Percentiles rank a stretch among this genome's conserved stretches.
Evolutionary conservation across 371 early-diverging fungal species (phyloP).

Genomic region (Spraguea lophii): DNA sequence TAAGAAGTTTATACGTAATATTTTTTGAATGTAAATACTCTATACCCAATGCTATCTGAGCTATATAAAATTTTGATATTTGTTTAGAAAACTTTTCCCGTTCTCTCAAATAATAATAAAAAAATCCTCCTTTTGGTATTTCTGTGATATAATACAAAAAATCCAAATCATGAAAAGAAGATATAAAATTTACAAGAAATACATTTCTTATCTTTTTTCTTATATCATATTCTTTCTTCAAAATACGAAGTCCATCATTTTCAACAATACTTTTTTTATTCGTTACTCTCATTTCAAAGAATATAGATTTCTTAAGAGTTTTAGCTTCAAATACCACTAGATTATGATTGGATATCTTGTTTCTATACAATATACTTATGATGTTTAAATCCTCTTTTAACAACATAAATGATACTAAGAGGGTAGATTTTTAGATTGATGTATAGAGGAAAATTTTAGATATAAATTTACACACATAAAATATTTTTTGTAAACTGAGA

Average conservation of each 20-base stretch:
- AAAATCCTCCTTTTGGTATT: constrained; percentile 13
- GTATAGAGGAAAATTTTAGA: too few species aligned
- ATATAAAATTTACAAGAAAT: constrained; percentile 28
- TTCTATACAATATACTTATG: too few species aligned
- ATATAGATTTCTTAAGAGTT: too few species aligned
- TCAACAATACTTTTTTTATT: constrained; percentile 25
- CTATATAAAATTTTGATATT: constrained; percentile 68
- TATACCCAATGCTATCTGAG: constrained; percentile 70
- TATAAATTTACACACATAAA: too few species aligned
- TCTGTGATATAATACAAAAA: constrained; percentile 29
- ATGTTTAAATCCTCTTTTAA: too few species aligned
- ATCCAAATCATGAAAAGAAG: constrained; percentile 35
- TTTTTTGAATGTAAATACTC: constrained; percentile 70
- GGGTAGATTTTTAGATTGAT: too few species aligned
- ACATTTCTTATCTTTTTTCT: constrained; percentile 21
- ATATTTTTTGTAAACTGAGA: too few species aligned
- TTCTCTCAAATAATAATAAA: constrained; percentile 5
- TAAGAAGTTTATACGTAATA: constrained; percentile 76
- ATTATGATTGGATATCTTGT: too few species aligned
- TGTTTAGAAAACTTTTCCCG: constrained; percentile 50
- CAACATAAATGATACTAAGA: too few species aligned
- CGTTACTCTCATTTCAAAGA: constrained; percentile 24
- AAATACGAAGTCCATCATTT: constrained; percentile 17
- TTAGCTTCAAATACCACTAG: too few species aligned
- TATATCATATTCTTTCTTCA: constrained; percentile 22